phyloP scores from a whole-genome alignment of 2,329 filamentous ascomycete genomes.

The Hypoxylon sp. region DNA sequence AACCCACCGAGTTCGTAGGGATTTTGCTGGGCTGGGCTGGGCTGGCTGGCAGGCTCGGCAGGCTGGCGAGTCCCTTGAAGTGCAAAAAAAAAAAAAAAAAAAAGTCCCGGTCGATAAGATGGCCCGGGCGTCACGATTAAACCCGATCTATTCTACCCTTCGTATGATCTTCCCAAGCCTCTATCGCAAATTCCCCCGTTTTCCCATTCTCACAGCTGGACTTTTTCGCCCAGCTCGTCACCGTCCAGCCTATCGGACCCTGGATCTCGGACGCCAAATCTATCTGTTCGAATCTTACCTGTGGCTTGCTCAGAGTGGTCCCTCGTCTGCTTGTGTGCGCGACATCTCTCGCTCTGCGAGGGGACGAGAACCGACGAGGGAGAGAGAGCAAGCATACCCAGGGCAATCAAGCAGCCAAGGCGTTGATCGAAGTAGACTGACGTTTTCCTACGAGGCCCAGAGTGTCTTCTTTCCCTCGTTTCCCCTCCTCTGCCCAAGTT shows the following conservation, averaged over 20 bases:
- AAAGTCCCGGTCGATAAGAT: conserved; percentile 4
- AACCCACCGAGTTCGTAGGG: too few relatives aligned
- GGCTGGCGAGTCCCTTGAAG: too few relatives aligned
- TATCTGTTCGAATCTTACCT: conserved; percentile 26
- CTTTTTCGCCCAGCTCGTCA: conserved; percentile 22
- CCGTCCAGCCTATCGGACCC: conserved; percentile 30
- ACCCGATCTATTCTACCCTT: conserved; percentile 35
- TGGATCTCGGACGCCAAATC: conserved; percentile 32
- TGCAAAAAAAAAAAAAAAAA: too few relatives aligned
- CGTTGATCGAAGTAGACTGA: too few relatives aligned
- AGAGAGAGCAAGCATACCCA: too few relatives aligned
- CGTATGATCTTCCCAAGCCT: conserved; percentile 34
- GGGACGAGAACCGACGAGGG: not conserved
- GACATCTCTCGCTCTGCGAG: not conserved
- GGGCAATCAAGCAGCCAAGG: too few relatives aligned
- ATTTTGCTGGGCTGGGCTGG: too few relatives aligned
- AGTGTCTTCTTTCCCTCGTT: too few relatives aligned
- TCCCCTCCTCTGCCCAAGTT: not conserved
- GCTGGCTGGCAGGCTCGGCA: too few relatives aligned
- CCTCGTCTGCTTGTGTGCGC: not conserved
- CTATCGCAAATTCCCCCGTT: conserved; percentile 25
- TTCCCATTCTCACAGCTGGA: conserved; percentile 25
- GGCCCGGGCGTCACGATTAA: conserved; percentile 30
- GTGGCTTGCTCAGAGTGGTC: conserved; percentile 16
- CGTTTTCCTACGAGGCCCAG: too few relatives aligned